Evolutionary conservation across 2,329 filamentous ascomycete genomes (phyloP).

Genomic region (Neopestalotiopsis sp.): DNA sequence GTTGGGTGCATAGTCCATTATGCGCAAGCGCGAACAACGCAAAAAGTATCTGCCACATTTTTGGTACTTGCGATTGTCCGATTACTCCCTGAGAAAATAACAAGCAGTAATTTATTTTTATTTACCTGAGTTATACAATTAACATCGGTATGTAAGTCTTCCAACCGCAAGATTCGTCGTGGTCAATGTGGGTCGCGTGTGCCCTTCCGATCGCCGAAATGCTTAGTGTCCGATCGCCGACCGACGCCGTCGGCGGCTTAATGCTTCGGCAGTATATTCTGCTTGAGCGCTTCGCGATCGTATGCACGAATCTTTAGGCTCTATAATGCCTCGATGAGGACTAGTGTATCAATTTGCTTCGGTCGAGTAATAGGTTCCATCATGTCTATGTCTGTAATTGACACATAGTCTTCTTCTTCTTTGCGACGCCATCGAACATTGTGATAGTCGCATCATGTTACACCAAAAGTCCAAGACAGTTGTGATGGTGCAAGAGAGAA

Average conservation of each 20-base stretch:
- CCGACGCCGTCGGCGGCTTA: background rate
- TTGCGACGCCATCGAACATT: too few species aligned
- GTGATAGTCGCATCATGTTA: background rate
- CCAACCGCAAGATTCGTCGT: background rate
- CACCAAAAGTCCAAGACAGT: background rate
- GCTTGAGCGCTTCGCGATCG: too few species aligned
- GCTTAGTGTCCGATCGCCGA: background rate
- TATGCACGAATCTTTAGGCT: too few species aligned
- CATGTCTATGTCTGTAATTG: too few species aligned
- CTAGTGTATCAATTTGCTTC: too few species aligned
- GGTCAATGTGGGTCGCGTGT: background rate
- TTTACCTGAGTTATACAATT: too few species aligned
- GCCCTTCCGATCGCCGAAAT: background rate
- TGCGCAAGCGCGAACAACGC: background rate
- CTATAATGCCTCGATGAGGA: too few species aligned
- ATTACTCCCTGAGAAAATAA: background rate
- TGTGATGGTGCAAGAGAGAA: background rate
- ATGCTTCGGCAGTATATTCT: too few species aligned
- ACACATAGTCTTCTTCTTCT: too few species aligned
- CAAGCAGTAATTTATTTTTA: too few species aligned
- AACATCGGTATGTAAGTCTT: too few species aligned
- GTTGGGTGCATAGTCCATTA: constrained; percentile 21
- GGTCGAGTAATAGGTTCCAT: too few species aligned
- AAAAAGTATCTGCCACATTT: background rate
- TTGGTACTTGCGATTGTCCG: background rate